Evolutionary conservation across 2,329 filamentous ascomycete species (phyloP).

Genomic region (Penicillium sp.): DNA sequence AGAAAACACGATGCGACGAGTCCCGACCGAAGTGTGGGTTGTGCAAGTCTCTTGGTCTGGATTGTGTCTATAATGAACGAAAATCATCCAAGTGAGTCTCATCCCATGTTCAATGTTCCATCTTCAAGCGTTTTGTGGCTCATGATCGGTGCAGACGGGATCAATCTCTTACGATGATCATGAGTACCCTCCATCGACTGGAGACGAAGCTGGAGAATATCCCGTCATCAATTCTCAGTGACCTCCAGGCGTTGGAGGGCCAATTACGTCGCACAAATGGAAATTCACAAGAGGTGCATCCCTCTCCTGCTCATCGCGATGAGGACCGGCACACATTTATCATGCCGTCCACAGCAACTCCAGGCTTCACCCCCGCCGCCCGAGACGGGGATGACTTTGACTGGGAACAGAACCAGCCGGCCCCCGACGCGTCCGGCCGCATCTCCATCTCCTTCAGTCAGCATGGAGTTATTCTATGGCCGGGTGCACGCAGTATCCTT

Average conservation of each 20-base stretch:
- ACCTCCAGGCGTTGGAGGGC: constrained; percentile 39
- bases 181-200: constrained; percentile 58
- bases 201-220: constrained; percentile 58
- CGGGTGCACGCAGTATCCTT: constrained; percentile 50
- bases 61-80: constrained; percentile 58
- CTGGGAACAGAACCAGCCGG: constrained; percentile 33
- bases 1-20: constrained; percentile 61
- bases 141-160: constrained; percentile 47
- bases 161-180: constrained; percentile 58
- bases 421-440: constrained; percentile 38
- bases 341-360: constrained; percentile 21
- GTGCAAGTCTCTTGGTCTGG: constrained; percentile 53
- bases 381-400: constrained; percentile 36
- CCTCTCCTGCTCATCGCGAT: constrained; percentile 20
- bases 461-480: constrained; percentile 56
- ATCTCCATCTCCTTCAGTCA: constrained; percentile 56
- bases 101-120: not conserved
- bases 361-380: constrained; percentile 35
- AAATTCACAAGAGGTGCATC: constrained; percentile 22
- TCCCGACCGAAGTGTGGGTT: constrained; percentile 57
- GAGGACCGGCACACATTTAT: constrained; percentile 14
- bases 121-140: not conserved
- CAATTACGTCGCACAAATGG: constrained; percentile 27
- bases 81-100: constrained; percentile 56
- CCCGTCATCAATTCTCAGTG: constrained; percentile 39